Evolutionary conservation across 805 yeast genomes (phyloP).

Genomic region (Lachancea waltii): DNA sequence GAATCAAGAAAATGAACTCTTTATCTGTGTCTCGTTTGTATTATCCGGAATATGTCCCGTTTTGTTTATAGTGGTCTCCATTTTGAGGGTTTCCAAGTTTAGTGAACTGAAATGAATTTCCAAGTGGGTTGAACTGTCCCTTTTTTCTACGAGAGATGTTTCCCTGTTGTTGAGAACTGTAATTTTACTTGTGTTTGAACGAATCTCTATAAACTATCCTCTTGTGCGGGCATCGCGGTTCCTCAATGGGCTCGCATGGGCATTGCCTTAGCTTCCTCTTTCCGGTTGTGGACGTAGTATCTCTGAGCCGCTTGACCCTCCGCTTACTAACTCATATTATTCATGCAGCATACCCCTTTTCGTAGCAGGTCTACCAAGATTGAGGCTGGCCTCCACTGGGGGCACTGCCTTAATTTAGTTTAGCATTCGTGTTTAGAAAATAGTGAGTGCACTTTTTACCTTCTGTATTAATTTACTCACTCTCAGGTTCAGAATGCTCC

Average conservation of each 20-base stretch:
- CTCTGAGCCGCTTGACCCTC: too few species aligned
- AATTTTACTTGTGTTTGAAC: conserved; percentile 5
- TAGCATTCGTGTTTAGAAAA: not conserved
- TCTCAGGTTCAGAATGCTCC: conserved; percentile 23
- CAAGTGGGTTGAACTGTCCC: not conserved
- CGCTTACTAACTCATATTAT: not conserved
- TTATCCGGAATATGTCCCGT: conserved; percentile 9
- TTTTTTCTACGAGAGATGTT: too few species aligned
- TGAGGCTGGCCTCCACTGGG: conserved; percentile 6
- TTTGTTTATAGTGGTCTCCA: conserved; percentile 10
- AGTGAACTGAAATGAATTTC: conserved; percentile 4
- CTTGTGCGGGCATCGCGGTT: too few species aligned
- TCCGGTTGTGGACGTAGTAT: too few species aligned
- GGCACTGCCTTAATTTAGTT: not conserved
- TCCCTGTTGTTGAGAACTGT: conserved; percentile 3
- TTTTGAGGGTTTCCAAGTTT: conserved; percentile 5
- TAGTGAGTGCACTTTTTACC: not conserved
- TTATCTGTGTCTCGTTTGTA: conserved; percentile 10
- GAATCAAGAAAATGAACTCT: not conserved
- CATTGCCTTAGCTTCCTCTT: too few species aligned
- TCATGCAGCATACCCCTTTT: not conserved
- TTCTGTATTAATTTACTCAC: not conserved
- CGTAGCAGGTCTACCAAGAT: conserved; percentile 1
- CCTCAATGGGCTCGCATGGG: too few species aligned
- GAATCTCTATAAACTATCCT: conserved; percentile 6